These are phyloP conservation scores for Orbilia blumenaviensis DNA, from an alignment of 2,329 filamentous ascomycete genomes.

Conservation along the genomic window DNA sequence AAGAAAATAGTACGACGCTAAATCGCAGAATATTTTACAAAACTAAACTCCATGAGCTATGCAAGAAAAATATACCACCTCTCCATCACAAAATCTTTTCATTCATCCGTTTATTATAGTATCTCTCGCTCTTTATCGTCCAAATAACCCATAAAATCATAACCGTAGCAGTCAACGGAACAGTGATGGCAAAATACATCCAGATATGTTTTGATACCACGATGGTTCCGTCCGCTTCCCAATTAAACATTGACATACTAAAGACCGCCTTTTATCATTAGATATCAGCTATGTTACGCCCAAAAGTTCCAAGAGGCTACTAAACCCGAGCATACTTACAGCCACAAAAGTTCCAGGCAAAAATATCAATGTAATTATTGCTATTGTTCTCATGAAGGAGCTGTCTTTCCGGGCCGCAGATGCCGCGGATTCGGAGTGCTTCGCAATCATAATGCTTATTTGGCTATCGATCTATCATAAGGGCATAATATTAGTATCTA, in stretches of 20 bases:
- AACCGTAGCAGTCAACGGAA: slow-evolving; percentile 11
- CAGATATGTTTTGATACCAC: slow-evolving; percentile 38
- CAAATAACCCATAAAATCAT: slow-evolving; percentile 35
- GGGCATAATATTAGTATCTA: neutral
- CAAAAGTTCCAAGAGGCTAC: neutral
- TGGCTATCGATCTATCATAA: slow-evolving; percentile 33
- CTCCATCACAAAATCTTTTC: slow-evolving; percentile 8
- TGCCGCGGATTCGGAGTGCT: slow-evolving; percentile 30
- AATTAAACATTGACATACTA: slow-evolving; percentile 51
- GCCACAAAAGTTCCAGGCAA: slow-evolving; percentile 42
- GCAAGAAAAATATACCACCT: neutral
- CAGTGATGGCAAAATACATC: slow-evolving; percentile 38
- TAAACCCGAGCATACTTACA: neutral
- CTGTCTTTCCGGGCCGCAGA: slow-evolving; percentile 38
- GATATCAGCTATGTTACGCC: neutral
- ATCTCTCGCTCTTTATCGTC: slow-evolving; percentile 26
- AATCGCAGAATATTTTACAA: too few relatives aligned
- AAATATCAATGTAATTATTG: slow-evolving; percentile 41
- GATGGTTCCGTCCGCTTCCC: slow-evolving; percentile 27
- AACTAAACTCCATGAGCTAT: neutral
- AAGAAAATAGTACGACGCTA: neutral
- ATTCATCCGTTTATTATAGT: slow-evolving; percentile 16
- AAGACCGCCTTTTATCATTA: slow-evolving; percentile 34
- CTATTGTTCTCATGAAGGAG: slow-evolving; percentile 44
- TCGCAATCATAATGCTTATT: slow-evolving; percentile 45